Conservation (phyloP, 495 filamentous ascomycete species). For the Penicillium desertorum region DNA sequence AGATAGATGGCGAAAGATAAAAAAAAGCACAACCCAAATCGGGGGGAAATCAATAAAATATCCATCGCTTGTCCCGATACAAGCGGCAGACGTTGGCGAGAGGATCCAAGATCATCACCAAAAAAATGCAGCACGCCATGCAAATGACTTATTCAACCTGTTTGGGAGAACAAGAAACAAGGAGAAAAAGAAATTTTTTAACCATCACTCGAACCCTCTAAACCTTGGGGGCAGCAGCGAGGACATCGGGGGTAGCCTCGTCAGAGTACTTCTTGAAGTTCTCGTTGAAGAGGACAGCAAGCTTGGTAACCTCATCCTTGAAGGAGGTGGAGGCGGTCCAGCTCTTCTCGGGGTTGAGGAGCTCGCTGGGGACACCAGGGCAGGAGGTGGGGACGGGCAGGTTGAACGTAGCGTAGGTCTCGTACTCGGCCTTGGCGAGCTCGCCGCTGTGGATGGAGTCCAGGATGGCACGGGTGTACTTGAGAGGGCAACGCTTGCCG, state of each 20-base stretch:
- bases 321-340: constrained; percentile 83
- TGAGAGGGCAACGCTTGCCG: constrained; percentile 97
- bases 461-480: constrained; percentile 98
- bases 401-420: constrained; percentile 96
- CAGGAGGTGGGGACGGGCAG: constrained; percentile 86
- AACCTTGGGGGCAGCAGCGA: constrained; percentile 40
- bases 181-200: constrained; percentile 32
- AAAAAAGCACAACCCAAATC: constrained; percentile 19
- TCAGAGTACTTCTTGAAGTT: constrained; percentile 96
- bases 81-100: constrained; percentile 20
- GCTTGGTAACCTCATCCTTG: constrained; percentile 81
- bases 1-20: constrained; percentile 19
- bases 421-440: constrained; percentile 86
- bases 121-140: constrained; percentile 35
- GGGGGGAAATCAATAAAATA: constrained; percentile 23
- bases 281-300: constrained; percentile 83
- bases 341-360: constrained; percentile 89
- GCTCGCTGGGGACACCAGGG: constrained; percentile 80
- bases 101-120: constrained; percentile 25
- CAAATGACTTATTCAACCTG: constrained; percentile 26
- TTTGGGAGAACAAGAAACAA: constrained; percentile 20
- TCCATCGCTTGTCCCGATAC: constrained; percentile 30
- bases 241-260: constrained; percentile 77
- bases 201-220: constrained; percentile 10
- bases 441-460: constrained; percentile 97